A percentile compares a stretch with the other conserved stretches of the same genome.
Evolutionary conservation across 1,139 yeast genomes (phyloP).

Genomic region (Torulaspora globosa): DNA sequence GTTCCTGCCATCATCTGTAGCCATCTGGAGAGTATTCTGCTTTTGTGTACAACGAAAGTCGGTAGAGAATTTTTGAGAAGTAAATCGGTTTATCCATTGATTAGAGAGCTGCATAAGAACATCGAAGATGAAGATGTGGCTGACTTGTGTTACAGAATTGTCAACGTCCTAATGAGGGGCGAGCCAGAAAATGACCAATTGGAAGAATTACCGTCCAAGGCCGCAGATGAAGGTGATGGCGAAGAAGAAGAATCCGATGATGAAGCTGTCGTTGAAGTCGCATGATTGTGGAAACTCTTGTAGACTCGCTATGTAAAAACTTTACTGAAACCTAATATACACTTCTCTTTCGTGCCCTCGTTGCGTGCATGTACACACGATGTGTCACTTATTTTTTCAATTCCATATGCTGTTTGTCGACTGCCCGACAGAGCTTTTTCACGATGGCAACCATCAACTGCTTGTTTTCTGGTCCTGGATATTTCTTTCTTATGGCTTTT

Average conservation of each 20-base stretch:
- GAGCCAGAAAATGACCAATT: conserved; percentile 57
- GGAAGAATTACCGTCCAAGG: conserved; percentile 49
- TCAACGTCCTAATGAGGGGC: conserved; percentile 87
- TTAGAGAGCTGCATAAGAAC: conserved; percentile 78
- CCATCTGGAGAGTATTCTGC: conserved; percentile 70
- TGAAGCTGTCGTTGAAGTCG: conserved; percentile 36
- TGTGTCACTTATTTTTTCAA: conserved; percentile 43
- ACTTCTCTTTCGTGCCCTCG: neutral
- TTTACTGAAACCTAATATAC: conserved; percentile 1
- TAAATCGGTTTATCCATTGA: conserved; percentile 75
- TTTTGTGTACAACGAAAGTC: conserved; percentile 68
- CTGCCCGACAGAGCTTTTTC: conserved; percentile 57
- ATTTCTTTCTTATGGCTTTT: conserved; percentile 58
- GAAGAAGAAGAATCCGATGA: conserved; percentile 35
- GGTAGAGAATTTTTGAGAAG: conserved; percentile 73
- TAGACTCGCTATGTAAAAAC: conserved; percentile 2
- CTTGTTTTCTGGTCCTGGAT: conserved; percentile 61
- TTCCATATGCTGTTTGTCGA: conserved; percentile 57
- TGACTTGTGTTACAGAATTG: conserved; percentile 70
- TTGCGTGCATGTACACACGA: neutral
- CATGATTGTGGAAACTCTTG: conserved; percentile 16
- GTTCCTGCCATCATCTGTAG: conserved; percentile 58
- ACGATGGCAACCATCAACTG: conserved; percentile 63
- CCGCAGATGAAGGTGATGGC: conserved; percentile 35
- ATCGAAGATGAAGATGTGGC: conserved; percentile 58